Evolutionary conservation across 2,329 filamentous ascomycete genomes (phyloP).

Genomic region (Penicillium verrucosum): DNA sequence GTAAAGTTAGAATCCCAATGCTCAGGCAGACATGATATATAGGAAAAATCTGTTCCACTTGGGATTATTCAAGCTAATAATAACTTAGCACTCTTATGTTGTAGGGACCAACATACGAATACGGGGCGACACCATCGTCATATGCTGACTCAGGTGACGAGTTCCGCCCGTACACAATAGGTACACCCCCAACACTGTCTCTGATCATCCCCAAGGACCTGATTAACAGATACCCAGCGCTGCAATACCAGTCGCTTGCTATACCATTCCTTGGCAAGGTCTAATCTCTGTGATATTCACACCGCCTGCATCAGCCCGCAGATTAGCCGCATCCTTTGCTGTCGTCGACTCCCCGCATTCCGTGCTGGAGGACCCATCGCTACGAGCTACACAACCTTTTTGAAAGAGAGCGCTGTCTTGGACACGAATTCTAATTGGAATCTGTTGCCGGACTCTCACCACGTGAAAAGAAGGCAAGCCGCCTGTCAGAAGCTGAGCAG

Average conservation of each 20-base stretch:
- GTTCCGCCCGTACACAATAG: constrained; percentile 4
- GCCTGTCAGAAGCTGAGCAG: constrained; percentile 2
- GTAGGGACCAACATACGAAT: neutral
- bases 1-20: neutral
- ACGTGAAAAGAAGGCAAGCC: neutral
- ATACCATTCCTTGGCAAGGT: neutral
- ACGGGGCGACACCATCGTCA: neutral
- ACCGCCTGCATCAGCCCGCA: constrained; percentile 1
- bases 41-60: neutral
- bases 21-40: neutral
- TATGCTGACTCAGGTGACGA: constrained; percentile 12
- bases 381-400: neutral
- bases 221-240: neutral
- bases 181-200: neutral
- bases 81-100: neutral
- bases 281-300: neutral
- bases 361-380: constrained; percentile 5
- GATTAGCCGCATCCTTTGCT: neutral
- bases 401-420: neutral
- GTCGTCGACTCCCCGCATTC: constrained; percentile 23
- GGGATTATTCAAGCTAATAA: neutral
- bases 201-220: neutral
- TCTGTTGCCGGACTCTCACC: neutral
- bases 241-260: neutral
- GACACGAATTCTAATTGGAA: neutral